Evolutionary conservation across 331 rosid genomes (phyloP).

Genomic region (Erythrophleum ivorense): DNA sequence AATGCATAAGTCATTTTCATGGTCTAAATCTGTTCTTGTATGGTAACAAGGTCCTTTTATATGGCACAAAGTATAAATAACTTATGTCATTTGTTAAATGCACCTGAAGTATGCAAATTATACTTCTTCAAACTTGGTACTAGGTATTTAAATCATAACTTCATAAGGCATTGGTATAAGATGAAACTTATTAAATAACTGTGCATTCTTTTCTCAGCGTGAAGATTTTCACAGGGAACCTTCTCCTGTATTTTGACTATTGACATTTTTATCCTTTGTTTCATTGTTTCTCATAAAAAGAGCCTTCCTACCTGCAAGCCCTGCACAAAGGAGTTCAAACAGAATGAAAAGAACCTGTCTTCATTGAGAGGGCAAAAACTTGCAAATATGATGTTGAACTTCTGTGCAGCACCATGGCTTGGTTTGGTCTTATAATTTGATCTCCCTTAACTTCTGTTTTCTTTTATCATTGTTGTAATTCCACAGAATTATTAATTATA

Average conservation of each 20-base stretch:
- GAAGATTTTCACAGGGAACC: background rate
- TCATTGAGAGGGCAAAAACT: background rate
- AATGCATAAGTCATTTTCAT: constrained; percentile 30
- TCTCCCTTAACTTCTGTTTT: background rate
- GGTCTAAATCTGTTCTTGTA: background rate
- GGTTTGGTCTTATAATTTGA: background rate
- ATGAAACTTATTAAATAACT: background rate
- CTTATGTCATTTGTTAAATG: background rate
- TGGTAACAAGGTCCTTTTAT: constrained; percentile 2
- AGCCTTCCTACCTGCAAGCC: background rate
- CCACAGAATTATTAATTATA: background rate
- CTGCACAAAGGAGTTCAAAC: background rate
- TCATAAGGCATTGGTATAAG: background rate
- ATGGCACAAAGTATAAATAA: background rate
- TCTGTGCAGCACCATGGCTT: background rate
- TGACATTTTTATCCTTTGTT: background rate
- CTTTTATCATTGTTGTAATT: background rate
- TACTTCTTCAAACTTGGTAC: background rate
- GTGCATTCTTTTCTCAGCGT: background rate
- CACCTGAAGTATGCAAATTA: constrained; percentile 20
- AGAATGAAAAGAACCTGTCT: constrained; percentile 9
- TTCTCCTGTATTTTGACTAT: constrained; percentile 8
- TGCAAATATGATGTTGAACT: constrained; percentile 24
- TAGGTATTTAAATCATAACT: background rate
- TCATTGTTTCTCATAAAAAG: constrained; percentile 18